Evolutionary conservation across 2,329 filamentous ascomycete species (phyloP).

Genomic region (Mollisia scopiformis): DNA sequence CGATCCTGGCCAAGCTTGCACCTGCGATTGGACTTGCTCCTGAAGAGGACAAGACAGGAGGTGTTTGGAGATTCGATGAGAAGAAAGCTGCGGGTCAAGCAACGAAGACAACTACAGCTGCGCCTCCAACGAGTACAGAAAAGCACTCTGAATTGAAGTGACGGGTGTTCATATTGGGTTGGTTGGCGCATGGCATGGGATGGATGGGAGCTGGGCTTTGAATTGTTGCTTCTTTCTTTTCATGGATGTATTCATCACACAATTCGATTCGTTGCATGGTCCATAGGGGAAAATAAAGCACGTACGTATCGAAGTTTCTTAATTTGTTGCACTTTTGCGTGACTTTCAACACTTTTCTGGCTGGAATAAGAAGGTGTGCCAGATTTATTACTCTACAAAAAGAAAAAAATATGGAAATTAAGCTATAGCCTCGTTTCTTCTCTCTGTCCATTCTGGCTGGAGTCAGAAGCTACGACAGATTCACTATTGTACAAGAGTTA

Average conservation of each 20-base stretch:
- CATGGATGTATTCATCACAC: constrained; percentile 1
- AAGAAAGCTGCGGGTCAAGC: constrained; percentile 29
- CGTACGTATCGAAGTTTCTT: background rate
- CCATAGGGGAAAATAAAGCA: background rate
- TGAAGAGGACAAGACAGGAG: constrained; percentile 67
- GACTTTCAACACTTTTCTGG: too few relatives aligned
- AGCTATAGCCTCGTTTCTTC: too few relatives aligned
- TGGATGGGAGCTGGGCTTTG: background rate
- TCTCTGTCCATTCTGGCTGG: too few relatives aligned
- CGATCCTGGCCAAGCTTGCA: constrained; percentile 45
- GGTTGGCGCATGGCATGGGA: background rate
- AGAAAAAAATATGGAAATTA: too few relatives aligned
- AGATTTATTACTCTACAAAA: too few relatives aligned
- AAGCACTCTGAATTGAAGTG: background rate
- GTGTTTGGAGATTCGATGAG: constrained; percentile 70
- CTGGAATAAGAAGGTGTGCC: too few relatives aligned
- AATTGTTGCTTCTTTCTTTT: background rate
- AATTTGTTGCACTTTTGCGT: too few relatives aligned
- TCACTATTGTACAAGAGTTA: too few relatives aligned
- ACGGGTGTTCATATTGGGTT: background rate
- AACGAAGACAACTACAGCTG: background rate
- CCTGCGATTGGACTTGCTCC: constrained; percentile 41
- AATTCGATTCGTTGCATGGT: background rate
- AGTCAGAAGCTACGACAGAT: too few relatives aligned
- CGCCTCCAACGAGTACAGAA: background rate